A percentile compares a stretch with the other conserved stretches of the same genome.
Conservation (phyloP, 345 rosid species). For the Durio zibethinus region DNA sequence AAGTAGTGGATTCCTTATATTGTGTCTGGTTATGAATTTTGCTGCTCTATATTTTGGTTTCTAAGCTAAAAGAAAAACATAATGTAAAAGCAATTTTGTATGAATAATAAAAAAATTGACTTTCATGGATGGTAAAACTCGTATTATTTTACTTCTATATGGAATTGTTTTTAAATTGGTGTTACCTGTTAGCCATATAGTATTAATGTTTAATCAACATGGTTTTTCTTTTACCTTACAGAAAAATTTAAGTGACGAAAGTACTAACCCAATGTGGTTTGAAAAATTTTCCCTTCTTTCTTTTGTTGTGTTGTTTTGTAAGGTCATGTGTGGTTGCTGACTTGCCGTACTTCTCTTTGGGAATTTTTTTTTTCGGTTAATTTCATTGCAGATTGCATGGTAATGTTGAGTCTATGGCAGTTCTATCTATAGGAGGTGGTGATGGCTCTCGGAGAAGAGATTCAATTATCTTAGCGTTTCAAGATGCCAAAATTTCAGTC, state of each 20-base stretch:
- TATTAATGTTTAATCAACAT: background rate
- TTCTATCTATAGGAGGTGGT: constrained; percentile 62
- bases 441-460: constrained; percentile 69
- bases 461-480: constrained; percentile 69
- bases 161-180: background rate
- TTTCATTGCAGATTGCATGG: constrained; percentile 68
- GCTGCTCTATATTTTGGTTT: background rate
- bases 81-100: background rate
- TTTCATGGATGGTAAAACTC: background rate
- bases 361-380: background rate
- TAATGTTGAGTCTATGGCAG: constrained; percentile 79
- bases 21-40: background rate
- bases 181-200: background rate
- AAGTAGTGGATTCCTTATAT: background rate
- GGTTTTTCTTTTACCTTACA: background rate
- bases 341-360: background rate
- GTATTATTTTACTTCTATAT: background rate
- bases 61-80: background rate
- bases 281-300: background rate
- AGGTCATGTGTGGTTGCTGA: background rate
- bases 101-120: background rate
- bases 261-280: background rate
- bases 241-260: background rate
- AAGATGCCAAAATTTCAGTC: constrained; percentile 78
- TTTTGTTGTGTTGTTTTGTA: background rate